These are phyloP conservation scores for Lasiodiplodia theobromae DNA, from an alignment of 2,329 filamentous ascomycete species.

Conservation along the genomic window DNA sequence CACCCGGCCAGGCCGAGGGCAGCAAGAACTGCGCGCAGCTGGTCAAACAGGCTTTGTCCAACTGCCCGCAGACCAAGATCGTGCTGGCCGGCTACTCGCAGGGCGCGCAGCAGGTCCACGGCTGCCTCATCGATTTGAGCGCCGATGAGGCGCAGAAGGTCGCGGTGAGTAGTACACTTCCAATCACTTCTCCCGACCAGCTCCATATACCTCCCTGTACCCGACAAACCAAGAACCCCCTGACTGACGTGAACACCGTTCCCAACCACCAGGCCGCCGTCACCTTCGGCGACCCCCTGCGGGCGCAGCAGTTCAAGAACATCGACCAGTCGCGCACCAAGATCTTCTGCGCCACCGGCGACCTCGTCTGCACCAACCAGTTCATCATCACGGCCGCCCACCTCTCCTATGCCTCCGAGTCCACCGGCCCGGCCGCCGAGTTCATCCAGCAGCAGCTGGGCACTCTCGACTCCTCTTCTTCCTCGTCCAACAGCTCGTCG, in stretches of 20 bases:
- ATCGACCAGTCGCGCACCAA: conserved; percentile 16
- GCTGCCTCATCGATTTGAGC: conserved; percentile 11
- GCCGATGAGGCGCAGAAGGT: not conserved
- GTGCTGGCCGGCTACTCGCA: conserved; percentile 56
- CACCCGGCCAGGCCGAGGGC: conserved; percentile 54
- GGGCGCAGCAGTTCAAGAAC: conserved; percentile 30
- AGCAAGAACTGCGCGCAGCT: conserved; percentile 48
- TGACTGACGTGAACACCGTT: not conserved
- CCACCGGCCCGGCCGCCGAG: conserved; percentile 8
- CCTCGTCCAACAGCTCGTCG: not conserved
- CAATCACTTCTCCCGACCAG: not conserved
- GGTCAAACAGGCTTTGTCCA: conserved; percentile 48
- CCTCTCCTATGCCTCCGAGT: conserved; percentile 12
- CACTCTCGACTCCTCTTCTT: not conserved
- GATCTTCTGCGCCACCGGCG: conserved; percentile 25
- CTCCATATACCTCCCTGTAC: not conserved
- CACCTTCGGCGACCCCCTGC: conserved; percentile 49
- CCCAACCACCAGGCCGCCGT: conserved; percentile 35
- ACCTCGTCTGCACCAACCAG: conserved; percentile 10
- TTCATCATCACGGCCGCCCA: conserved; percentile 25
- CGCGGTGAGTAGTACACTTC: not conserved
- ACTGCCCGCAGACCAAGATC: conserved; percentile 56
- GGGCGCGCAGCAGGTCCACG: conserved; percentile 44
- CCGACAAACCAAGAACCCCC: not conserved
- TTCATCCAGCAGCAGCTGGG: conserved; percentile 21